Base-by-base conservation (phyloP, 805 yeast species). In the Nakazawaea molendinolei region DNA sequence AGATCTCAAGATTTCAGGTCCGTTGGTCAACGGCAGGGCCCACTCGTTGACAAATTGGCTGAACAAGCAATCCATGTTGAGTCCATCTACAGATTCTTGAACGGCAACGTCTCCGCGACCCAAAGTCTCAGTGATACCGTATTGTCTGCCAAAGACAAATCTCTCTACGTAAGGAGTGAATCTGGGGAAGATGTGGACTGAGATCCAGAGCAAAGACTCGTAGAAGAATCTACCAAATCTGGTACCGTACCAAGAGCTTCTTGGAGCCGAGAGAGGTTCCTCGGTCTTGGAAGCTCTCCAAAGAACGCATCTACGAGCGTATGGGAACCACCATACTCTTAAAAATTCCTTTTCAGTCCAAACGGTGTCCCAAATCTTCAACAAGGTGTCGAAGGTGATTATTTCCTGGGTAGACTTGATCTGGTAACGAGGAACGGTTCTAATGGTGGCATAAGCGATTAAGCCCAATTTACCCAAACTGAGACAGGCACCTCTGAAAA, bases 271-370 rank as follows among this genome's bases (percentile, higher is more conserved):
- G 31, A 74, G 59, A 1, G 79, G 71, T 24, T 80, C 84, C 18
- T 63, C 61, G 1, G 95, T 75, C 53, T 86, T 86, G 17, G 74
- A 62, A 25, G 95, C 97, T 52, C 94, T 74, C 97, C 97, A 90
- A 33, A 87, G 64, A 22, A 87, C 77, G 64, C 95, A 85, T 51
- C 81, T 81, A 34, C 76, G 74, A 13, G 92, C 69, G 57, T 90
- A 92, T 1, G 98, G 97, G 58, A 83, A 92, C 97, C 97, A 92
- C 97, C 97, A 90, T 33, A 87, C 75, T 45, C 97, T 75, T 31
- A 87, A 81, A 52, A 77, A 90, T 60, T 90, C 98, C n/a, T 86
- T 71, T 31, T 86, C 77, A 3, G 84, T 74, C 95, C 97, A 90
- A 30, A 90, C 58, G 10, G 67, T 65, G 46, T 82, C 86, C 86